Evolutionary conservation across 1,139 yeast genomes (phyloP).

Genomic region (Candida freyschussii): DNA sequence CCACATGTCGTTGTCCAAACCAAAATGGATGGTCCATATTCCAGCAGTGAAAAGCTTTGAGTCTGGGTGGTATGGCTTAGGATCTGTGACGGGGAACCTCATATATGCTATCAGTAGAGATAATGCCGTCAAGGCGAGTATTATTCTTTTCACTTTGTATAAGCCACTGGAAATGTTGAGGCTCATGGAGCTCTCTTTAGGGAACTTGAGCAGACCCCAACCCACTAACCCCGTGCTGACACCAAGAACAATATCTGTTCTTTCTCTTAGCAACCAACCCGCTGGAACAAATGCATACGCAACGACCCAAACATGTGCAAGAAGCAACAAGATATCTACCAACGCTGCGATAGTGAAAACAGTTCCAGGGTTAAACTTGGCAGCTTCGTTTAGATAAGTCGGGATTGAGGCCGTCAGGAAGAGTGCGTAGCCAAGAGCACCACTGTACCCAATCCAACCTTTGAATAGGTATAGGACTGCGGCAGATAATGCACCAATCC

Average conservation of each 20-base stretch:
- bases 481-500: conserved; percentile 26
- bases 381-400: conserved; percentile 50
- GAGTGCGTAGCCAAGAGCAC: conserved; percentile 62
- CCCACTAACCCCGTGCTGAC: conserved; percentile 45
- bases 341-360: conserved; percentile 57
- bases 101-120: conserved; percentile 42
- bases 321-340: conserved; percentile 48
- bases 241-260: conserved; percentile 70
- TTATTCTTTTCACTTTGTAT: conserved; percentile 19
- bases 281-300: conserved; percentile 98
- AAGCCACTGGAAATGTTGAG: conserved; percentile 7
- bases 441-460: conserved; percentile 82
- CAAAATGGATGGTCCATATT: conserved; percentile 97
- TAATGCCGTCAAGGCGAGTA: conserved; percentile 17
- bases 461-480: conserved; percentile 43
- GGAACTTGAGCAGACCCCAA: conserved; percentile 27
- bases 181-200: neutral
- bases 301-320: conserved; percentile 93
- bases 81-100: conserved; percentile 54
- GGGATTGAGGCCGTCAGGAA: conserved; percentile 67
- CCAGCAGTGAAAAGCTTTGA: conserved; percentile 84
- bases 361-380: conserved; percentile 54
- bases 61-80: conserved; percentile 73
- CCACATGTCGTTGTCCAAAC: conserved; percentile 98
- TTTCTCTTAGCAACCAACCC: conserved; percentile 81